Evolutionary conservation across 768 basidiomycete species (phyloP).

Genomic region (Lentinus tigrinus): DNA sequence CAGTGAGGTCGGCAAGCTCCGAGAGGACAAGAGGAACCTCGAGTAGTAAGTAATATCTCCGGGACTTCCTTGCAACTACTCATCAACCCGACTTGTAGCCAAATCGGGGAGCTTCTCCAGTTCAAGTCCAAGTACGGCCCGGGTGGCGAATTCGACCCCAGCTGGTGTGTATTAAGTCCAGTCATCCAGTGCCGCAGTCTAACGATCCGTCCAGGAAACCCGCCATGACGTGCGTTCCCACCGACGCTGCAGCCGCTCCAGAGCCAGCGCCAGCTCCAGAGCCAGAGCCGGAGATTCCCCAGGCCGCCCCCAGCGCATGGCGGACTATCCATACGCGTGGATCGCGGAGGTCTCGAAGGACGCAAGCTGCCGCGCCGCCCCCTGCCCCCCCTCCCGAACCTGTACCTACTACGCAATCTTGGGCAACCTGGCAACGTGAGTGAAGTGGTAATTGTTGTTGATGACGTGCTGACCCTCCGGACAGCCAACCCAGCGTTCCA

Average conservation of each 20-base stretch:
- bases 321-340: conserved; percentile 10
- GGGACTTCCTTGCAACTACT: neutral
- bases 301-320: conserved; percentile 22
- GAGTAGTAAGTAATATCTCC: conserved; percentile 64
- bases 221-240: conserved; percentile 15
- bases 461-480: conserved; percentile 4
- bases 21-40: conserved; percentile 73
- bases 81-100: conserved; percentile 41
- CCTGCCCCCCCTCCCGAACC: conserved; percentile 17
- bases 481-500: conserved; percentile 57
- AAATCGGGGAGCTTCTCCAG: conserved; percentile 69
- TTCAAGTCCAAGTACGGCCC: conserved; percentile 77
- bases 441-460: neutral
- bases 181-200: neutral
- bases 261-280: conserved; percentile 23
- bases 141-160: conserved; percentile 83
- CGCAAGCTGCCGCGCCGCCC: conserved; percentile 13
- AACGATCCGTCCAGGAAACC: conserved; percentile 8
- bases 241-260: conserved; percentile 21
- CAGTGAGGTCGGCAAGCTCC: conserved; percentile 78
- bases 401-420: conserved; percentile 29
- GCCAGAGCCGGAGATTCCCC: conserved; percentile 17
- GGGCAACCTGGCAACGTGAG: conserved; percentile 45
- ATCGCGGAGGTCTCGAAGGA: conserved; percentile 14
- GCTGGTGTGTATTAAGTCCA: conserved; percentile 50